These are phyloP conservation scores for Colletotrichum trifolii DNA, from an alignment of 2,329 filamentous ascomycete genomes.

Conservation along the genomic window DNA sequence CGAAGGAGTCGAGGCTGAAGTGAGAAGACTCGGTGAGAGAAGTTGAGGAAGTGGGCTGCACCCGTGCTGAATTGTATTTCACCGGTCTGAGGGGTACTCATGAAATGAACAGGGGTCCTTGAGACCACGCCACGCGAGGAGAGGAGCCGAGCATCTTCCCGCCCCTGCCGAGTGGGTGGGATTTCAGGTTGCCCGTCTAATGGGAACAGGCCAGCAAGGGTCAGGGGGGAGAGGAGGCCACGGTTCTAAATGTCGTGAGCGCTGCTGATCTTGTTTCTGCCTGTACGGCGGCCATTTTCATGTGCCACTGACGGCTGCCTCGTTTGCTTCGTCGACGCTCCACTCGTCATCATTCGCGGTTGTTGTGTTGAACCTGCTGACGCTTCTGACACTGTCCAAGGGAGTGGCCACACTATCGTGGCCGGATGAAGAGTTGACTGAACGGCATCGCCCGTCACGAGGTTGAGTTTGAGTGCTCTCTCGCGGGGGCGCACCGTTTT, in stretches of 20 bases:
- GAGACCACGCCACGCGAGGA: conserved; percentile 38
- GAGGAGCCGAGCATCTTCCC: conserved; percentile 37
- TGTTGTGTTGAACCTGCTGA: conserved; percentile 16
- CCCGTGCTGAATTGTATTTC: conserved; percentile 55
- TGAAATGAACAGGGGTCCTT: conserved; percentile 44
- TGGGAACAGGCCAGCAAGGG: conserved; percentile 33
- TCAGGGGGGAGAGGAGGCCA: conserved; percentile 14
- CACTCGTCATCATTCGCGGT: too few relatives aligned
- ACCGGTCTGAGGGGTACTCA: conserved; percentile 55
- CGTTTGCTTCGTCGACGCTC: conserved; percentile 19
- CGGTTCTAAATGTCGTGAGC: conserved; percentile 31
- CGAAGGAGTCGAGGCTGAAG: conserved; percentile 47
- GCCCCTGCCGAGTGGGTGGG: conserved; percentile 36
- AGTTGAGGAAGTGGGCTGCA: conserved; percentile 45
- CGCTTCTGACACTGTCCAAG: conserved; percentile 4
- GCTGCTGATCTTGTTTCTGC: conserved; percentile 34
- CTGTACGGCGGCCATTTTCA: conserved; percentile 7
- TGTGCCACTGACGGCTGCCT: conserved; percentile 30
- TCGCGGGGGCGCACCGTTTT: conserved; percentile 14
- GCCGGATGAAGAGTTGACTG: neutral
- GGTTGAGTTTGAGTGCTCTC: conserved; percentile 11
- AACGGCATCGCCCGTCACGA: too few relatives aligned
- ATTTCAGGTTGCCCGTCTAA: conserved; percentile 35
- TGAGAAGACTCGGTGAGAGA: conserved; percentile 54
- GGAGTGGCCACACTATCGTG: neutral